Evolutionary conservation across 2,329 filamentous ascomycete species (phyloP), one percentile per base, ranked within the genome.

Genomic region (Chalara sp.): DNA sequence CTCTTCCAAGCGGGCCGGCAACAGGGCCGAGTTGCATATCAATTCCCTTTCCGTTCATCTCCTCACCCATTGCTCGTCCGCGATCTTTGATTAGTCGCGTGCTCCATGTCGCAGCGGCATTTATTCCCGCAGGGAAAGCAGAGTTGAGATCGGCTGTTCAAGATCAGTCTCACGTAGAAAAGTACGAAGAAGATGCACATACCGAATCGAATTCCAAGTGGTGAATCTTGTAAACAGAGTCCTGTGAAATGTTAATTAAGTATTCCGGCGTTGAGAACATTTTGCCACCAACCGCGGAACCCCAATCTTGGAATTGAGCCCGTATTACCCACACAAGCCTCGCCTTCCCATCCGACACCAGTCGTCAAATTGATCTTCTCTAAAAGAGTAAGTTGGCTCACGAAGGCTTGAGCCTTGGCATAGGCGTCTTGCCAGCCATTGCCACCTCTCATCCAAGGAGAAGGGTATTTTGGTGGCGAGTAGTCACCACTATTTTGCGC

Each of bases 301-400:
- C 58, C 56, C 2, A 66, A 50, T 29, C 64, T 52, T 5, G 64
- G 64, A 52, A 67, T 62, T 8, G 58, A 53, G 6, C 63, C 64
- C 29, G 63, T 65, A 44, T 65, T 65, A 30, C 64, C 64, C 29
- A 66, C 63, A 50, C 64, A 66, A 33, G 54, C 39, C 41, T 63
- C 60, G 1, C 58, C 62, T 39, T 63, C 54, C 63, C 63, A 67
- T 29, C 64, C 64, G 21, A 85, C 84, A 67, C 92, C 92, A 0
- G 91, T 96, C 3, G 93, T 97, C 56, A 99, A 68, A 68, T 97
- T 97, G 70, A 97, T 89, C 70, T 92, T 92, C 66, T 92, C 87
- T 1, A 86, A 85, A 50, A 92, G 67, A 0, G 86, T 91, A 80
- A 92, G 87, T 45, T 80, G 77, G 53, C 80, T 79, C 12, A 92